Base-by-base conservation (phyloP, 163 green algal genomes). In the Chlorella variabilis region DNA sequence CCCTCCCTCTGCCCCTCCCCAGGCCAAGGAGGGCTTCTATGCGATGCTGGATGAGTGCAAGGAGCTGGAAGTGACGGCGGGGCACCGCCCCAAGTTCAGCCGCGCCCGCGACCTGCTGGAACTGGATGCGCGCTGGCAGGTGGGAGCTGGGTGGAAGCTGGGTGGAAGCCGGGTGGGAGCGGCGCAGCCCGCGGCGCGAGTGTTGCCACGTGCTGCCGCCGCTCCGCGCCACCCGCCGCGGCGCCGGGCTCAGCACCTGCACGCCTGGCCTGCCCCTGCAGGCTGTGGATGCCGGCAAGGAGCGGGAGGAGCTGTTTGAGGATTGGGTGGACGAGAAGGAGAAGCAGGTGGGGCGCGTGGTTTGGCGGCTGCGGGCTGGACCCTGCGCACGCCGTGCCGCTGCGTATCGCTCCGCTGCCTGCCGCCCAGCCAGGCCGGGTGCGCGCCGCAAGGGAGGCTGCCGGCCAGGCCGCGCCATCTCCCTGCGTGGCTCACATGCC, bases 101-200 rank as follows among this genome's bases (percentile, higher is more conserved):
- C 82, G 78, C 27, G 92, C 90, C 0, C 76, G 73, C 5, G 89
- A 93, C 38, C 78, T 96, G 75, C 91, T 96, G 76, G 93, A 95
- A 77, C 87, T 93, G 27, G 93, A 98, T 41, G 39, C 87, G 0
- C 81, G 91, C 71, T 96, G 93, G 93, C 89, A 93, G 88, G 92
- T 92, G 62, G 9, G 51, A 25, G 29, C 13, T 34, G 45, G 23
- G 23, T 23, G 33, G 11, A 7, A 2, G 27, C 58, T 38, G n/a
- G n/a, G n/a, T n/a, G n/a, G n/a, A 20, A 36, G 3, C 23, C 23
- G 27, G 4, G 3, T 66, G 58, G 23, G 8, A 31, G 4, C 18
- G 4, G 58, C 58, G n/a, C 23, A 38, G n/a, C n/a, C 31, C 15
- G 59, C 59, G 6, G 59, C 33, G 59, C 15, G 11, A 15, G 45